Evolutionary conservation across 2,329 filamentous ascomycete genomes (phyloP).

Genomic region (Aspergillus fumigatiaffinis): DNA sequence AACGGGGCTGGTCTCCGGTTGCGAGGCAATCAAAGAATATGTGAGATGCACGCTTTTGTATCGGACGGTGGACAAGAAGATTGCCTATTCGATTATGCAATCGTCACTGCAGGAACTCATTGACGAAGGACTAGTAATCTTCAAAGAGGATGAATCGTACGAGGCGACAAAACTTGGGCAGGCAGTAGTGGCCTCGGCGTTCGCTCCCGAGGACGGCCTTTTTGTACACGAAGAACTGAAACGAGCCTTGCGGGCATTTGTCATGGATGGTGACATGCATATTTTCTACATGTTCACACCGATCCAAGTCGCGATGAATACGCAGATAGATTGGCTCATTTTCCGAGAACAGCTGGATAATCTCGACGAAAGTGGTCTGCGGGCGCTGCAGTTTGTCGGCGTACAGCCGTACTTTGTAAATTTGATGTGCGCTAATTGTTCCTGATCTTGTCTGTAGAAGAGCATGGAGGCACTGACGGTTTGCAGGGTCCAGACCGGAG

Average conservation of each 20-base stretch:
- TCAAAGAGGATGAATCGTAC: constrained; percentile 51
- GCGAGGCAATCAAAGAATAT: constrained; percentile 63
- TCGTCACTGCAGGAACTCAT: constrained; percentile 57
- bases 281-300: constrained; percentile 75
- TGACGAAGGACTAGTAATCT: constrained; percentile 52
- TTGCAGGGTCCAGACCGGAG: constrained; percentile 61
- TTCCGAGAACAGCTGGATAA: constrained; percentile 68
- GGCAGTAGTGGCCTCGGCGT: constrained; percentile 67
- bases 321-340: constrained; percentile 65
- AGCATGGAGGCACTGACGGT: constrained; percentile 2
- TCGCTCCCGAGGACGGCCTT: constrained; percentile 70
- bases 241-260: constrained; percentile 66
- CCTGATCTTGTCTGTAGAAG: too few relatives aligned
- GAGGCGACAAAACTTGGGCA: constrained; percentile 62
- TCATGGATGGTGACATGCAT: constrained; percentile 79
- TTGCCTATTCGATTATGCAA: constrained; percentile 54
- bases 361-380: constrained; percentile 67
- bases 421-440: constrained; percentile 54
- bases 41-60: constrained; percentile 64
- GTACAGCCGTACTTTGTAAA: constrained; percentile 65
- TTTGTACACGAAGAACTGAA: constrained; percentile 68
- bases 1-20: constrained; percentile 63
- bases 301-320: constrained; percentile 49
- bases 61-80: constrained; percentile 50
- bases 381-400: constrained; percentile 65